Evolutionary conservation across 176 grass and related monocot genomes (phyloP), one percentile per base, ranked within the genome.

Genomic region (Tillandsia fasciculata): DNA sequence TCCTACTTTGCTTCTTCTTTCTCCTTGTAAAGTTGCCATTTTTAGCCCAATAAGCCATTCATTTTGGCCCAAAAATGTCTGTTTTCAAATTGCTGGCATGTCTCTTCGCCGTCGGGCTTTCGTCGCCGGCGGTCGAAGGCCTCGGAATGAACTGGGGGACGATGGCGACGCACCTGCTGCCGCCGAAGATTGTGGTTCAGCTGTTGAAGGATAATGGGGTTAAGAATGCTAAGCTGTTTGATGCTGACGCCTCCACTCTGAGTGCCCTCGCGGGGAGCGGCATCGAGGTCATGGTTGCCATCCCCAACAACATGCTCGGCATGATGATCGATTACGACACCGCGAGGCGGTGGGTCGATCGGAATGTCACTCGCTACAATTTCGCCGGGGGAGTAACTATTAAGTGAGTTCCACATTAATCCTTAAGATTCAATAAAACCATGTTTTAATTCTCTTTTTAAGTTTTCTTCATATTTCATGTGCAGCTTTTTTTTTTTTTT

Each of bases 101-200:
- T 2, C n/a, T 72, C 51, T 10, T 72, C n/a, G 20, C 54, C 4
- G n/a, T 53, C 18, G 77, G 59, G 12, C 11, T 69, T 0, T 77
- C 10, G 4, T 51, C 18, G n/a, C 42, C 64, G 2, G 69, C 52
- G 79, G 78, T 26, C 1, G 83, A 74, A 7, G 83, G 83, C 47
- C 68, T 86, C 8, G 83, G 83, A 7, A 70, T 86, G 53, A 86
- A 86, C 67, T 86, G 83, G 83, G 83, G 83, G 8, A 86, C 64
- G 29, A 49, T 81, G 33, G 83, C 83, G 18, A 74, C 42, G 14
- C 78, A 81, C 50, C 78, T 56, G 15, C 68, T 86, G 78, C 83
- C 83, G 51, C 70, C 83, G 7, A 78, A 74, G 29, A 61, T 72
- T 5, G 83, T 86, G 48, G 83, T 81, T 49, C 78, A 71, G 72